Percentiles rank a stretch among this genome's conserved stretches.
phyloP scores from a whole-genome alignment of 1,284 basidiomycete species.

The Sphaerobolus stellatus region DNA sequence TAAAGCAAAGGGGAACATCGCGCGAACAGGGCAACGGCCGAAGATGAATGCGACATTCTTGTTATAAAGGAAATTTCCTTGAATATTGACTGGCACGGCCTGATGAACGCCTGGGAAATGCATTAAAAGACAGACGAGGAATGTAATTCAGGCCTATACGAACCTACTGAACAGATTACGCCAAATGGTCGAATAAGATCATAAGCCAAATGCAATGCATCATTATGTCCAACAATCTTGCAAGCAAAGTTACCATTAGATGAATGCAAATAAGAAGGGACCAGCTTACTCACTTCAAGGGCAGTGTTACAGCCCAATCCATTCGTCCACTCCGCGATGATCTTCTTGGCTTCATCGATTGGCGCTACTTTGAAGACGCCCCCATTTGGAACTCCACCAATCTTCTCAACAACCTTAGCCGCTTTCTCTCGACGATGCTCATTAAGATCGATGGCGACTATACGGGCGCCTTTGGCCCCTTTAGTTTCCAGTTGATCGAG shows the following conservation, averaged over 20 bases:
- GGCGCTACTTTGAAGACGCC: constrained; percentile 51
- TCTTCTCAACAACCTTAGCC: constrained; percentile 23
- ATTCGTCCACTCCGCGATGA: constrained; percentile 51
- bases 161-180: constrained; percentile 77
- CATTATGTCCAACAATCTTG: constrained; percentile 78
- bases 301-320: constrained; percentile 61
- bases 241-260: neutral
- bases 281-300: constrained; percentile 51
- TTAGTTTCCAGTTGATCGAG: constrained; percentile 56
- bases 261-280: neutral
- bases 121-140: neutral
- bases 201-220: constrained; percentile 72
- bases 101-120: constrained; percentile 11
- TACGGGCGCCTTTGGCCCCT: constrained; percentile 42
- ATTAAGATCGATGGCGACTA: constrained; percentile 64
- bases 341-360: constrained; percentile 50
- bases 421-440: constrained; percentile 39
- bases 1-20: constrained; percentile 74
- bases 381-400: constrained; percentile 38
- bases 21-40: constrained; percentile 83
- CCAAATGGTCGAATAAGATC: constrained; percentile 80
- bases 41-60: constrained; percentile 84
- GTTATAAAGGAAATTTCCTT: constrained; percentile 61
- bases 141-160: constrained; percentile 34
- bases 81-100: constrained; percentile 24